phyloP scores from a whole-genome alignment of 257 asterid species.

The Lycium ferocissimum region DNA sequence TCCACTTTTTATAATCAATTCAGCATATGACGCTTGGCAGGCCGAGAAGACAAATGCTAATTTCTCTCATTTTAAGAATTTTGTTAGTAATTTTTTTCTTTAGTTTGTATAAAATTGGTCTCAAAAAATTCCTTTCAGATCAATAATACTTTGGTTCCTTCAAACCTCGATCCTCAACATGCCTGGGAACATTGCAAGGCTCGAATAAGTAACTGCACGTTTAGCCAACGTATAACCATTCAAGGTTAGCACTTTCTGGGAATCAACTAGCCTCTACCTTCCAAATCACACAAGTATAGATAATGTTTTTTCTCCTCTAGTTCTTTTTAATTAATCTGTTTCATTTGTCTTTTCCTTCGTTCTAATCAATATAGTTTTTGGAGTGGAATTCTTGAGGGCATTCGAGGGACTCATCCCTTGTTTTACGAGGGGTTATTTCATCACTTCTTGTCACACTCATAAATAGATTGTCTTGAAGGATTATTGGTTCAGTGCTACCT shows the following conservation, averaged over 20 bases:
- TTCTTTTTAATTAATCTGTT: background rate
- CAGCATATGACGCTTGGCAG: background rate
- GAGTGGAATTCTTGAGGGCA: background rate
- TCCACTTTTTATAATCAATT: background rate
- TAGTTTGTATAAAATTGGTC: too few relatives aligned
- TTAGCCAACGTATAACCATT: background rate
- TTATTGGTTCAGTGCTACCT: background rate
- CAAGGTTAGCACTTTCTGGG: background rate
- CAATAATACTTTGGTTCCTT: background rate
- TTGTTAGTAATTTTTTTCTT: too few relatives aligned
- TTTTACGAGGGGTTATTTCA: constrained; percentile 13
- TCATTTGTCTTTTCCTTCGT: background rate
- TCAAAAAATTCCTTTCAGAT: background rate
- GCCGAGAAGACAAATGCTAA: background rate
- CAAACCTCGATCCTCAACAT: background rate
- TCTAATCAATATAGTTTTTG: too few relatives aligned
- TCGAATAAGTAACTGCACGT: background rate
- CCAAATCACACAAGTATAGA: background rate
- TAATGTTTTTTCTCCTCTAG: background rate
- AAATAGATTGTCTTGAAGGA: background rate
- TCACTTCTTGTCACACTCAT: background rate
- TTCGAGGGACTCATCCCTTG: background rate
- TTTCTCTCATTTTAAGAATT: background rate
- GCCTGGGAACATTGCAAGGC: background rate
- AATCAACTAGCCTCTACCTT: too few relatives aligned